Conservation (phyloP, 2,329 filamentous ascomycete species). For the Lachnellula hyalina region DNA sequence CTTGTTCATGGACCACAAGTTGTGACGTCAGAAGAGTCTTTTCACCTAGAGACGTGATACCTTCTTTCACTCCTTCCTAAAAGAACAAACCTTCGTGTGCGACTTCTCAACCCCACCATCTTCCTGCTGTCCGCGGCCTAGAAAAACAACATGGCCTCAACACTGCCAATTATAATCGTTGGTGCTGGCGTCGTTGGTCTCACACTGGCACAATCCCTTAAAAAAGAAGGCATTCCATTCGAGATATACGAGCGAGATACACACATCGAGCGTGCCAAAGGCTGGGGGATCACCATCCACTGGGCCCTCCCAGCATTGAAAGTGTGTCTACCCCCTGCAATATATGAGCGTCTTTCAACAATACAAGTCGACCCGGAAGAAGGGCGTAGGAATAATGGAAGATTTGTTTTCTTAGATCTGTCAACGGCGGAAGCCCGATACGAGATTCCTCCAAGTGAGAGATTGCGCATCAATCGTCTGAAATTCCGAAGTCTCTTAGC, state of each 20-base stretch:
- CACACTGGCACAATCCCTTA: slow-evolving; percentile 30
- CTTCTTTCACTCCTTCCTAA: too few species aligned
- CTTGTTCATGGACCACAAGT: too few species aligned
- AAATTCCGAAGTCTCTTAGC: slow-evolving; percentile 34
- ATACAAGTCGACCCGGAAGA: slow-evolving; percentile 50
- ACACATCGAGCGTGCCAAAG: slow-evolving; percentile 43
- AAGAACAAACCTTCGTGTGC: too few species aligned
- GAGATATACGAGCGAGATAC: slow-evolving; percentile 51
- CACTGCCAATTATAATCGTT: slow-evolving; percentile 20
- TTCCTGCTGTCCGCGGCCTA: too few species aligned
- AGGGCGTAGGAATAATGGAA: slow-evolving; percentile 41
- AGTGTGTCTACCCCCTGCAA: slow-evolving; percentile 43
- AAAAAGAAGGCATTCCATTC: slow-evolving; percentile 38
- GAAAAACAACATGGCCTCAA: too few species aligned
- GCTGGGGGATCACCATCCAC: slow-evolving; percentile 61
- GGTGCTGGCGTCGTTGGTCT: slow-evolving; percentile 33
- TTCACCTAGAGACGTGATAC: too few species aligned
- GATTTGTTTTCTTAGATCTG: slow-evolving; percentile 53
- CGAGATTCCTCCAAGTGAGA: slow-evolving; percentile 38
- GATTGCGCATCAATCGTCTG: slow-evolving; percentile 44
- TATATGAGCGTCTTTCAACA: slow-evolving; percentile 42
- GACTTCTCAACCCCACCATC: too few species aligned
- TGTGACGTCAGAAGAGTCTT: too few species aligned
- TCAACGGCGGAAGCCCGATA: slow-evolving; percentile 43
- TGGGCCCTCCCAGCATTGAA: slow-evolving; percentile 53